Evolutionary conservation across 306 rosid genomes (phyloP).

Genomic region (Elaeagnus macrophylla): DNA sequence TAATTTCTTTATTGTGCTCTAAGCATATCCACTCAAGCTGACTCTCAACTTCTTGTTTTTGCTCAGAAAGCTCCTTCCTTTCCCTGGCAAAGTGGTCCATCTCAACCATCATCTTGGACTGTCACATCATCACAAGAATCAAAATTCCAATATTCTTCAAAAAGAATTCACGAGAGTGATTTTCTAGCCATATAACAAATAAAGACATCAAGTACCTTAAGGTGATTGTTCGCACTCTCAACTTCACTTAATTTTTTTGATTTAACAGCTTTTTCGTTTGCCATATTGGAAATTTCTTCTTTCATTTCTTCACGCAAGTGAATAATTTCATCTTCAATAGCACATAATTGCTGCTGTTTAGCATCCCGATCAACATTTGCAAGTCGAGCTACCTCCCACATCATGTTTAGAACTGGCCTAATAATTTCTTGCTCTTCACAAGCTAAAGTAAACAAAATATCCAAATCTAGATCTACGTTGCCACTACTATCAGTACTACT

Average conservation of each 20-base stretch:
- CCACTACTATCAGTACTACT: constrained; percentile 53
- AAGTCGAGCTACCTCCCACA: constrained; percentile 91
- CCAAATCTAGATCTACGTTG: constrained; percentile 77
- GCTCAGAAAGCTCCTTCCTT: too few species aligned
- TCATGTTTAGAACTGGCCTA: constrained; percentile 76
- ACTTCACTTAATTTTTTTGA: constrained; percentile 76
- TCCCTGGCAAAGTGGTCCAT: too few species aligned
- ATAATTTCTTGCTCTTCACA: constrained; percentile 80
- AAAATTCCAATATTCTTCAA: constrained; percentile 18
- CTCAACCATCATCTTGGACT: too few species aligned
- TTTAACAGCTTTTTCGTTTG: constrained; percentile 50
- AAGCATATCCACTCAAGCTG: too few species aligned
- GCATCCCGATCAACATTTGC: constrained; percentile 93
- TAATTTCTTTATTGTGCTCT: too few species aligned
- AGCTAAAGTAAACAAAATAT: constrained; percentile 69
- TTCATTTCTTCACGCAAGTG: constrained; percentile 63
- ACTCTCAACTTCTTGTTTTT: too few species aligned
- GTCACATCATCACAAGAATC: too few species aligned
- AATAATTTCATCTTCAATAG: constrained; percentile 80
- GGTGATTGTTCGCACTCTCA: constrained; percentile 58
- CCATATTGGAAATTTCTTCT: constrained; percentile 56
- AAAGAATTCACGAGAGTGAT: constrained; percentile 28
- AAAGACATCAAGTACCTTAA: constrained; percentile 72
- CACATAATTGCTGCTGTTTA: constrained; percentile 92
- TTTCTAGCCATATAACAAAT: constrained; percentile 37